Conservation (phyloP, 2,329 filamentous ascomycete species). For the Chrysosphaeria jannelii region DNA sequence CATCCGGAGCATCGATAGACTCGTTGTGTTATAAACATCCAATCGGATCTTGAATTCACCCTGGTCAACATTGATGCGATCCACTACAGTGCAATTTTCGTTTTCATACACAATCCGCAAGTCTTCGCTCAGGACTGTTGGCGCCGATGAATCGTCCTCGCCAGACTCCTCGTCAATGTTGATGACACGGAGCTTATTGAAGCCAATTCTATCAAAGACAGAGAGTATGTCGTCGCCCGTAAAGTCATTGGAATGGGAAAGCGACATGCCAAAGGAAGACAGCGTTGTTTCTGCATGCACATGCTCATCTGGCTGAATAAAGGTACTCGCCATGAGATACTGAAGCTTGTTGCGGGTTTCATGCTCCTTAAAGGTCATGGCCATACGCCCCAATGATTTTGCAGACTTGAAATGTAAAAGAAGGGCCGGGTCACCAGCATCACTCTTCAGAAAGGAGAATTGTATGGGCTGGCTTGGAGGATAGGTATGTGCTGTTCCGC, state of each 20-base stretch:
- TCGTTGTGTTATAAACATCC: slow-evolving; percentile 27
- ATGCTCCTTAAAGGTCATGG: slow-evolving; percentile 48
- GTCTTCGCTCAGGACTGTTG: slow-evolving; percentile 46
- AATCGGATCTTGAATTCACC: slow-evolving; percentile 41
- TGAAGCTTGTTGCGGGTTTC: slow-evolving; percentile 42
- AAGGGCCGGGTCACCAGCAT: slow-evolving; percentile 37
- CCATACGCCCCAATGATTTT: slow-evolving; percentile 35
- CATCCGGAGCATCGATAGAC: slow-evolving; percentile 36
- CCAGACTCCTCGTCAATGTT: slow-evolving; percentile 35
- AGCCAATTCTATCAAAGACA: slow-evolving; percentile 21
- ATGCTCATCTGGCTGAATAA: slow-evolving; percentile 34
- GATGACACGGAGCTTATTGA: slow-evolving; percentile 40
- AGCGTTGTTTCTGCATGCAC: slow-evolving; percentile 10
- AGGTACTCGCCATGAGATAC: slow-evolving; percentile 40
- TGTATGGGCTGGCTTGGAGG: slow-evolving; percentile 35
- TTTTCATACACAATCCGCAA: slow-evolving; percentile 49
- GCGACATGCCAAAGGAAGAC: slow-evolving; percentile 12
- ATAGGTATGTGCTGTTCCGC: slow-evolving; percentile 42
- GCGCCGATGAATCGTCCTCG: slow-evolving; percentile 24
- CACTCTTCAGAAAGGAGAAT: slow-evolving; percentile 47
- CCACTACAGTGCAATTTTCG: slow-evolving; percentile 47
- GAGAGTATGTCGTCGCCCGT: slow-evolving; percentile 10
- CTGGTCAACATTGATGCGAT: slow-evolving; percentile 53
- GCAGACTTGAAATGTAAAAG: slow-evolving; percentile 40
- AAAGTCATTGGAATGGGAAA: no score